Base-by-base conservation (phyloP, 176 grass and related monocot species). In the Paspalum notatum region DNA sequence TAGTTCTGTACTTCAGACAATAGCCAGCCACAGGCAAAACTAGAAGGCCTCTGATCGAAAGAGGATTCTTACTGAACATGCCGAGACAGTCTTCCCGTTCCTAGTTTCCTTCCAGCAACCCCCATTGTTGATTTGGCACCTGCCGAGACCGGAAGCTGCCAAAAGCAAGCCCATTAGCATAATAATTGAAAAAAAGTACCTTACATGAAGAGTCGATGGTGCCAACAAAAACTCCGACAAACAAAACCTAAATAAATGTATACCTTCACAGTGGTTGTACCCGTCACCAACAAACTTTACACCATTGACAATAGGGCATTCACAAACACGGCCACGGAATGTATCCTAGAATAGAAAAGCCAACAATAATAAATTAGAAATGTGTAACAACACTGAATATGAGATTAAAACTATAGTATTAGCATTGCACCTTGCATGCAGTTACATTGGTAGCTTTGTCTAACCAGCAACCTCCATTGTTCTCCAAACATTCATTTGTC, bases 401-500 rank as follows among this genome's bases (percentile, higher is more conserved):
- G n/a, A 64, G 46, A 7, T 66, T 48, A 45, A 62, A 37, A 66
- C 2, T 7, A 27, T 44, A 16, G 8, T 51, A 68, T 46, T 43
- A 50, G 83, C 82, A 62, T 2, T 56, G 20, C 80, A 97, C 94
- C 94, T 91, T 97, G 91, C 94, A 97, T 14, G 94, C 91, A 56
- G 91, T 89, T 49, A 93, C 82, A 68, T 89, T 93, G 68, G 57
- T 77, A 61, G 68, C 22, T 32, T 85, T 85, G 50, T 93, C 88
- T 71, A 80, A 82, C 94, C 94, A 97, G 58, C 94, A 97, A 72
- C 94, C 94, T 79, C 91, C 94, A 85, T 97, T 97, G 80, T 93
- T 91, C 24, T 93, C 94, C 88, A 97, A 89, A 83, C 94, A 97
- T 79, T 97, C 88, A 63, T 97, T 97, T 87, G 94, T 97, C 86